These are phyloP conservation scores for Coemansia sp. DNA, from an alignment of 192 early-diverging fungal species.

Conservation along the genomic window DNA sequence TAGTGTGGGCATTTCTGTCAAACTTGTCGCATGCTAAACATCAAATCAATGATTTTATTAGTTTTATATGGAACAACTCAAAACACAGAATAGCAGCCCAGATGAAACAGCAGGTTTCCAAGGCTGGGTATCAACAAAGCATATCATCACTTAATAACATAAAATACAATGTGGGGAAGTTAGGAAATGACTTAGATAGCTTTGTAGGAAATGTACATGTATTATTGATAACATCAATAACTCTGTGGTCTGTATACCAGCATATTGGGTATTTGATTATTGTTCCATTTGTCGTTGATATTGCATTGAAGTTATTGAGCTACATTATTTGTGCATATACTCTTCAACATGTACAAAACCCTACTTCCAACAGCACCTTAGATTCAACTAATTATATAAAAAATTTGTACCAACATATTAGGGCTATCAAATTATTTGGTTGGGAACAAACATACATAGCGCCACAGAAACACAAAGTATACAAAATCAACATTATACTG, in stretches of 20 bases:
- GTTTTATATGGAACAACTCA: too few species aligned
- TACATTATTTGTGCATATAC: neutral
- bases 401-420: neutral
- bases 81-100: too few species aligned
- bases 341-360: neutral
- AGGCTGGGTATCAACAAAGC: too few species aligned
- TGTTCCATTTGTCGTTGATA: neutral
- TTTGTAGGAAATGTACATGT: neutral
- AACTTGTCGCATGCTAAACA: too few species aligned
- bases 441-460: conserved; percentile 35
- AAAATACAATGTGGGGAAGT: too few species aligned
- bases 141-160: too few species aligned
- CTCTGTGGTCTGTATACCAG: neutral
- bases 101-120: too few species aligned
- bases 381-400: neutral
- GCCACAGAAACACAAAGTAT: neutral
- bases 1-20: too few species aligned
- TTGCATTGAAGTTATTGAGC: neutral
- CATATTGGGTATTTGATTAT: neutral
- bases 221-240: neutral
- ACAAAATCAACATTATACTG: conserved; percentile 2
- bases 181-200: too few species aligned
- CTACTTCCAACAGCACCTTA: neutral
- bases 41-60: too few species aligned
- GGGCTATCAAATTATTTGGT: conserved; percentile 35